Conservation (phyloP, 352 stramenopile genomes). For the Globisporangium mamillatum region DNA sequence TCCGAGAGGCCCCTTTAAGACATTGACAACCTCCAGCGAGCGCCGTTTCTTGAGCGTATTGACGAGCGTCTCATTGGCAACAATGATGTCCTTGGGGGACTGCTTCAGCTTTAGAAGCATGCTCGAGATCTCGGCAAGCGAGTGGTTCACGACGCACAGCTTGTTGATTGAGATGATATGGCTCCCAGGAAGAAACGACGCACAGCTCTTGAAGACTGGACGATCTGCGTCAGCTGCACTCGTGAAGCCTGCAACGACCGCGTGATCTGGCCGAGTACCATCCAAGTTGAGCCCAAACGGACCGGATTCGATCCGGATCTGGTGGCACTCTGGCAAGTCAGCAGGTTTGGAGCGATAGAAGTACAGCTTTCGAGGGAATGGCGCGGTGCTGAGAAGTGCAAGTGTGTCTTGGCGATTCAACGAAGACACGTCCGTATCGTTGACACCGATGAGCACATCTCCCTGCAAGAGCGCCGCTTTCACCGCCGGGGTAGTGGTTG, state of each 20-base stretch:
- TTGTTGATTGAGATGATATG: slow-evolving; percentile 69
- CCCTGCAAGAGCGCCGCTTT: slow-evolving; percentile 21
- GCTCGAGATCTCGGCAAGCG: slow-evolving; percentile 35
- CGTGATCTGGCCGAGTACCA: slow-evolving; percentile 22
- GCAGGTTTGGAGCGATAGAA: slow-evolving; percentile 24
- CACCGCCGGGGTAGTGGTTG: slow-evolving; percentile 14
- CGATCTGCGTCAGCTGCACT: slow-evolving; percentile 33
- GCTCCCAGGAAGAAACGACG: slow-evolving; percentile 39
- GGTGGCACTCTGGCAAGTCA: slow-evolving; percentile 40
- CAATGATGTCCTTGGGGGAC: slow-evolving; percentile 35
- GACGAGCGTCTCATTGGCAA: slow-evolving; percentile 38
- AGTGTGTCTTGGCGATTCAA: slow-evolving; percentile 32
- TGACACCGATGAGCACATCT: slow-evolving; percentile 48
- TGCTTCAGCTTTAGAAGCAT: slow-evolving; percentile 47
- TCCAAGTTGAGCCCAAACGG: slow-evolving; percentile 56
- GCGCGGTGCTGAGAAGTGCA: slow-evolving; percentile 24
- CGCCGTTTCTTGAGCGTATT: slow-evolving; percentile 22
- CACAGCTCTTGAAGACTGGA: slow-evolving; percentile 32
- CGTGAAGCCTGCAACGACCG: slow-evolving; percentile 46
- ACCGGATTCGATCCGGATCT: slow-evolving; percentile 34
- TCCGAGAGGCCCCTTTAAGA: slow-evolving; percentile 39
- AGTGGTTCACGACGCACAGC: slow-evolving; percentile 45
- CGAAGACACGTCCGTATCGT: slow-evolving; percentile 35
- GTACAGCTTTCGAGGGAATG: slow-evolving; percentile 33
- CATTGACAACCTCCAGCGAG: slow-evolving; percentile 16